Base-by-base conservation (phyloP, 1,284 basidiomycete genomes). In the Xerocomus minutiporus region DNA sequence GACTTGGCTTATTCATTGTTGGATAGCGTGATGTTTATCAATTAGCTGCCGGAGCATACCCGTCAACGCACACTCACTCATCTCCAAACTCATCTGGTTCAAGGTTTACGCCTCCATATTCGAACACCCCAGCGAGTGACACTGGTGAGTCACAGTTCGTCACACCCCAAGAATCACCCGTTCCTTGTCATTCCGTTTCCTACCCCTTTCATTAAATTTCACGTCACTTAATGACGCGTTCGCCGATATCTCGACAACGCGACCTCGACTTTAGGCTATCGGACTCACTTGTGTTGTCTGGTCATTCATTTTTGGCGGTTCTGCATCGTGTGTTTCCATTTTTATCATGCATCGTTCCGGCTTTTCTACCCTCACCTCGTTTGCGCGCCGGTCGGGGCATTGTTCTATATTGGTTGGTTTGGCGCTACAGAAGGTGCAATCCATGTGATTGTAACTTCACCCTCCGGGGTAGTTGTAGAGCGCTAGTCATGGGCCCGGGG, bases 51-150 rank as follows among this genome's bases (percentile, higher is more conserved):
- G 44, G 40, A 2, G 11, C 54, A 6, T 53, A 59, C 32, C 42
- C 46, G 8, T 59, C 54, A 31, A 7, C 39, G 25, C 51, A 41
- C 0, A 15, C 50, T 6, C 59, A 51, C 11, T 51, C 66, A 3
- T 58, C 68, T 35, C 59, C 63, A 5, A 57, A 51, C 3, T 51
- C 65, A 8, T 49, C 55, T 9, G 56, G 64, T 50, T 53, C 61
- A 17, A 54, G 54, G 3, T 55, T 61, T 43, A 64, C 67, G 3
- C 56, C 66, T 23, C 54, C 66, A 31, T 60, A 68, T 25, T 54
- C 59, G 6, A 57, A 60, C 15, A 66, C 66, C 11, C 65, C 65
- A 26, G 50, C 52, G 26, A 64, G 61, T n/a, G 68, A 66, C 26
- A 23, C 48, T 1, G 65, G 68, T 69, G 54, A 66, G 65, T 59